Evolutionary conservation across 169 alveolate species (phyloP), one percentile per base, ranked within the genome.

Genomic region (Plasmodium chabaudi): DNA sequence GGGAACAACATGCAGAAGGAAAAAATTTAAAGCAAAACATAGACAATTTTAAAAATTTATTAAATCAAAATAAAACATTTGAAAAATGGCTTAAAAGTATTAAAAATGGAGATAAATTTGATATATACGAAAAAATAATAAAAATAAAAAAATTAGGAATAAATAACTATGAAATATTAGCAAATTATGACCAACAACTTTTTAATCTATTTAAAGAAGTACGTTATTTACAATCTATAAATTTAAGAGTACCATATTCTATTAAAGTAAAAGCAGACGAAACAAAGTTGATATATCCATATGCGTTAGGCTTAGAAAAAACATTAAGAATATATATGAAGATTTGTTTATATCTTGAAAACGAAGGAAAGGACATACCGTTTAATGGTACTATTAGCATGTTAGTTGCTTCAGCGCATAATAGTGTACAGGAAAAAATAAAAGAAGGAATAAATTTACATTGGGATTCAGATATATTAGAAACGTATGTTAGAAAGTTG

Each of bases 1-100:
- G 99, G 99, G 98, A 97, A 70, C 96, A 96, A 65, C 98, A 97
- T 88, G 93, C 95, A 56, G 98, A 97, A 64, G 99, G 99, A 4
- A 96, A 96, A 89, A 96, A 94, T 64, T 95, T 98, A 47, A 95
- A 97, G 61, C 97, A 95, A 19, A 96, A 96, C 65, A 98, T 98
- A 25, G 99, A 98, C 57, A 95, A 95, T 13, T 96, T 98, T 91
- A 93, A 94, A 61, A 88, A 88, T 39, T 89, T 95, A 19, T 95
- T 94, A 55, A 95, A 95, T 82, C 98, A 96, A 79, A 92, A 92
- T 68, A 94, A 87, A 51, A 75, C 89, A n/a, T 87, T 87, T 68
- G 92, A 87, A 72, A 77, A 87, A 15, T 87, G 92, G 92, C 73
- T 87, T 15, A 87, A 68, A 46, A 67, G 59, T 59, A 72, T 87